These are phyloP conservation scores for Butyriboletus appendiculatus DNA, from an alignment of 1,284 basidiomycete species.

Conservation along the genomic window DNA sequence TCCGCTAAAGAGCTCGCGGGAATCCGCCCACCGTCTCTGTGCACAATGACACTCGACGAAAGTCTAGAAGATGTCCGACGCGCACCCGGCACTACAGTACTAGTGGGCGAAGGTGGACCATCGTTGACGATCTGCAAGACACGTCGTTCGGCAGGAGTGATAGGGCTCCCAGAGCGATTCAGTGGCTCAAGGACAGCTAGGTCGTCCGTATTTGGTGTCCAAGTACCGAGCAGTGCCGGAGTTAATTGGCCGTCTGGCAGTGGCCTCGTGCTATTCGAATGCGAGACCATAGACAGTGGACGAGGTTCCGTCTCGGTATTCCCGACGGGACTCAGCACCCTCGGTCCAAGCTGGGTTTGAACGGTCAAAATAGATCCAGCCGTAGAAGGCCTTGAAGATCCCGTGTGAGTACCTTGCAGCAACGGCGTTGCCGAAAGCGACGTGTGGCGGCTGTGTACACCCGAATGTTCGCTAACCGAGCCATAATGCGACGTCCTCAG, in stretches of 20 bases:
- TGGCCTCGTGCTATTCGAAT: conserved; percentile 15
- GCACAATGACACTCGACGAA: conserved; percentile 22
- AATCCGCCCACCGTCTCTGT: conserved; percentile 29
- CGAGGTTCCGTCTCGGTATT: conserved; percentile 11
- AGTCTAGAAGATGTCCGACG: conserved; percentile 2
- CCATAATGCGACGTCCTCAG: conserved; percentile 26
- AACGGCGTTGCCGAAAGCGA: conserved; percentile 31
- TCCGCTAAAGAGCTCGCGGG: background rate
- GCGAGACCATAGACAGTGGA: conserved; percentile 27
- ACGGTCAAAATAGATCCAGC: conserved; percentile 38
- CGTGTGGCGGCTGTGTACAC: conserved; percentile 31
- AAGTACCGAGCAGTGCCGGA: conserved; percentile 7
- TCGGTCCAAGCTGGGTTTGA: conserved; percentile 12
- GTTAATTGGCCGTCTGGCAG: conserved; percentile 2
- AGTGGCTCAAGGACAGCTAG: conserved; percentile 19
- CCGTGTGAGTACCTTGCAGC: conserved; percentile 20
- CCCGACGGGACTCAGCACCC: conserved; percentile 3
- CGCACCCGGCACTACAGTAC: background rate
- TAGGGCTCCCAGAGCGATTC: conserved; percentile 25
- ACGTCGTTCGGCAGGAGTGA: conserved; percentile 21
- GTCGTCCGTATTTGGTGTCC: conserved; percentile 27
- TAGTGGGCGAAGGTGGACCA: conserved; percentile 23
- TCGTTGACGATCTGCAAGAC: conserved; percentile 34
- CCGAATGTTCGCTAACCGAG: conserved; percentile 25
- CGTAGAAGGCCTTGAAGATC: conserved; percentile 45